phyloP scores from a whole-genome alignment of 208 protist species.

The Leishmania guyanensis region DNA sequence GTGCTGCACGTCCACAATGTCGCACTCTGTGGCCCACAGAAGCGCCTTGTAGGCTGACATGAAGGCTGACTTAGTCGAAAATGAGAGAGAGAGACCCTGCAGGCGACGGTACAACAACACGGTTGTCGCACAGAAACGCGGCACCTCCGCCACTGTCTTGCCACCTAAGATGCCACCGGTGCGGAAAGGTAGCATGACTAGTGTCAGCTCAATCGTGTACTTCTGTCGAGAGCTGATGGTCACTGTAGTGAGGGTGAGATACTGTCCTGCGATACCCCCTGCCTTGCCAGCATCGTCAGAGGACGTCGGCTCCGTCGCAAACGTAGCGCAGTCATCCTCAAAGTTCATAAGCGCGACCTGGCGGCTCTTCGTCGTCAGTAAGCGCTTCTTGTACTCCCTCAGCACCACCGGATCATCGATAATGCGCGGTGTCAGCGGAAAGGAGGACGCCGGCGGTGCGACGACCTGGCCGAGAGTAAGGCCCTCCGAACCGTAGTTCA shows the following conservation, averaged over 20 bases:
- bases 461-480: slow-evolving; percentile 67
- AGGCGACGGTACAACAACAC: slow-evolving; percentile 54
- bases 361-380: slow-evolving; percentile 46
- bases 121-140: slow-evolving; percentile 55
- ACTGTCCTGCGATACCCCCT: slow-evolving; percentile 16
- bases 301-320: slow-evolving; percentile 20
- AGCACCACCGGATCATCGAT: slow-evolving; percentile 54
- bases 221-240: slow-evolving; percentile 62
- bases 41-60: slow-evolving; percentile 82
- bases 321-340: slow-evolving; percentile 62
- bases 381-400: slow-evolving; percentile 66
- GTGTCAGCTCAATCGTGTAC: slow-evolving; percentile 71
- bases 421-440: slow-evolving; percentile 72
- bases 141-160: slow-evolving; percentile 66
- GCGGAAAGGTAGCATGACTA: slow-evolving; percentile 77
- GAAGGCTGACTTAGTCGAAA: slow-evolving; percentile 72
- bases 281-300: not conserved
- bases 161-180: slow-evolving; percentile 30
- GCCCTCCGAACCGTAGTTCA: slow-evolving; percentile 64
- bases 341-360: slow-evolving; percentile 45
- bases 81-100: slow-evolving; percentile 68
- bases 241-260: slow-evolving; percentile 72
- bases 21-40: slow-evolving; percentile 84
- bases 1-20: slow-evolving; percentile 54
- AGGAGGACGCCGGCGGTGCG: slow-evolving; percentile 59